Conservation (phyloP, 148 eudicot genomes). For the Pharnaceum exiguum region DNA sequence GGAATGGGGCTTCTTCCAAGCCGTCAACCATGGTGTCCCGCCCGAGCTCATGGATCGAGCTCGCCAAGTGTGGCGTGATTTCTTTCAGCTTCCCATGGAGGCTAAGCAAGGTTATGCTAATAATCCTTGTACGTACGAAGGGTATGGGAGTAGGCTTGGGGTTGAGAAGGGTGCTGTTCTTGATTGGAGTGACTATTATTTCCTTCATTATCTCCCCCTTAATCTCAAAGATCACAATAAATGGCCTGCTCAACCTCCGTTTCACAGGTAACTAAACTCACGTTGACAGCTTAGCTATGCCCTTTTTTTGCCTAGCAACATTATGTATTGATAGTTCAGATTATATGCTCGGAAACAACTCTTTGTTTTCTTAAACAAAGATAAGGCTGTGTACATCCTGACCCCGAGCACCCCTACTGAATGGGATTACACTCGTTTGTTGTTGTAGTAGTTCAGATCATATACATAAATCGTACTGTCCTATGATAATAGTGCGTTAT, state of each 20-base stretch:
- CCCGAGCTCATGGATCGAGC: constrained; percentile 65
- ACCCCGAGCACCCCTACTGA: too few relatives aligned
- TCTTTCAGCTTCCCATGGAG: constrained; percentile 82
- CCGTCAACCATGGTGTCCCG: constrained; percentile 62
- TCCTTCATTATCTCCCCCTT: constrained; percentile 67
- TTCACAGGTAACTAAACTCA: constrained; percentile 42
- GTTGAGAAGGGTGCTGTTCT: constrained; percentile 83
- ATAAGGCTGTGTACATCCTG: too few relatives aligned
- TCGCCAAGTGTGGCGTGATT: constrained; percentile 61
- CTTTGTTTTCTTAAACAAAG: too few relatives aligned
- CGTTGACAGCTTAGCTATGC: too few relatives aligned
- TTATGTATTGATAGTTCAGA: too few relatives aligned
- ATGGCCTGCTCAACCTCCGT: constrained; percentile 66
- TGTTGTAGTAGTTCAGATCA: too few relatives aligned
- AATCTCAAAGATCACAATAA: constrained; percentile 51
- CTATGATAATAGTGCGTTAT: too few relatives aligned
- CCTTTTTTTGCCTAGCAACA: too few relatives aligned
- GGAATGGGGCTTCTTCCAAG: constrained; percentile 89
- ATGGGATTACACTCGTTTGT: too few relatives aligned
- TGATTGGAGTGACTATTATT: constrained; percentile 96
- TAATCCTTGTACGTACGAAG: constrained; percentile 74
- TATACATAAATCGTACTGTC: too few relatives aligned
- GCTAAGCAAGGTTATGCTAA: constrained; percentile 63
- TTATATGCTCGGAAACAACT: too few relatives aligned
- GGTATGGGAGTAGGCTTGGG: constrained; percentile 86